These are phyloP conservation scores for Backusella psychrophila DNA, from an alignment of 192 early-diverging fungal genomes.

Conservation along the genomic window DNA sequence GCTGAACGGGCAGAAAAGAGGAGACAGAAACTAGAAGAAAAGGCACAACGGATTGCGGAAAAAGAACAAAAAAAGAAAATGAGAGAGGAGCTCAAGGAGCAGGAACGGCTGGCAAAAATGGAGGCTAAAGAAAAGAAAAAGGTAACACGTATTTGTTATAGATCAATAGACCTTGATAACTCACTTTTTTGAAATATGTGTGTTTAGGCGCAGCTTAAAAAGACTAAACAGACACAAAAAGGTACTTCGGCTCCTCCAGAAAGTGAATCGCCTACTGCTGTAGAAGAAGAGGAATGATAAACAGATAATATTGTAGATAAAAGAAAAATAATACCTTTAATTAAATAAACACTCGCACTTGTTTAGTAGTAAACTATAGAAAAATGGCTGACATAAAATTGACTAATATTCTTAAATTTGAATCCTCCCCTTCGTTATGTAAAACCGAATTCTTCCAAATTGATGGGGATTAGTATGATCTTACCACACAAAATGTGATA, in stretches of 20 bases:
- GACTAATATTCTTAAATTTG: too few species aligned
- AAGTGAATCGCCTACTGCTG: background rate
- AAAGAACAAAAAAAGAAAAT: constrained; percentile 43
- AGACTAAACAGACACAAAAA: background rate
- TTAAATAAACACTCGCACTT: background rate
- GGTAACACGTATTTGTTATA: background rate
- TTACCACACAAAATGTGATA: too few species aligned
- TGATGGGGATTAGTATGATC: too few species aligned
- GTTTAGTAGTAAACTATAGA: background rate
- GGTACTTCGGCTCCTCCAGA: background rate
- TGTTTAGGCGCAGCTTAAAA: background rate
- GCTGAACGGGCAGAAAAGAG: constrained; percentile 43
- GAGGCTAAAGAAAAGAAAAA: constrained; percentile 45
- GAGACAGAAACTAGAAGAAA: constrained; percentile 50
- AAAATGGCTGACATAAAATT: background rate
- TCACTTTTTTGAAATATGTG: background rate
- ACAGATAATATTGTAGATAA: background rate
- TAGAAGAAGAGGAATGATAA: background rate
- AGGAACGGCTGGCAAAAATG: constrained; percentile 41
- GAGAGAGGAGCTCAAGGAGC: constrained; percentile 45
- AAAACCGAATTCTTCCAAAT: too few species aligned
- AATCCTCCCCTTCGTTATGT: too few species aligned
- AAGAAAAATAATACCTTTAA: background rate
- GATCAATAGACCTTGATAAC: too few species aligned
- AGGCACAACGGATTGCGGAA: constrained; percentile 43